phyloP scores from a whole-genome alignment of 345 rosid species.

The Eutrema japonicum region DNA sequence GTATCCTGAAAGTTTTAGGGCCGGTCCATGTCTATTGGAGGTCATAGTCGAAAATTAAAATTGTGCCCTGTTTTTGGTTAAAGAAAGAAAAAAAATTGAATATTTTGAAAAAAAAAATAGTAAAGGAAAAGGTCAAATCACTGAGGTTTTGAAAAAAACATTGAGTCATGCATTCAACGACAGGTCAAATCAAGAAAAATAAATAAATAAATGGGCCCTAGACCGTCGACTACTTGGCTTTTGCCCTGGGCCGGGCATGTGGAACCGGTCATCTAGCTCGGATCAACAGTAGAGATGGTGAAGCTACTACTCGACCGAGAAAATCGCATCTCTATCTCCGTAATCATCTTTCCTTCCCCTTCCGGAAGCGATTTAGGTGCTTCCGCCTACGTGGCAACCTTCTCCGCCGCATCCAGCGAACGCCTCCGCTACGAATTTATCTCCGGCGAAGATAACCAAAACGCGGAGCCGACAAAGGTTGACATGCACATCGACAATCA shows the following conservation, averaged over 20 bases:
- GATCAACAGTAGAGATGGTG: slow-evolving; percentile 41
- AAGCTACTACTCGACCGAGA: slow-evolving; percentile 45
- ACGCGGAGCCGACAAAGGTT: neutral
- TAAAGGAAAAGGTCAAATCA: no score
- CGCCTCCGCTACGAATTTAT: slow-evolving; percentile 33
- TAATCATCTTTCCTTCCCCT: slow-evolving; percentile 40
- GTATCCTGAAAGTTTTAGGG: neutral
- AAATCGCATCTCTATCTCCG: slow-evolving; percentile 40
- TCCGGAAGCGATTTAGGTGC: neutral
- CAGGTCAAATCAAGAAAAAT: no score
- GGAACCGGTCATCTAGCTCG: slow-evolving; percentile 46
- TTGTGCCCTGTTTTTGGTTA: no score
- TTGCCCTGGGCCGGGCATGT: no score
- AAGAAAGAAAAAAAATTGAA: no score
- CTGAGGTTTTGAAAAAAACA: no score
- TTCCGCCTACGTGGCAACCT: slow-evolving; percentile 20
- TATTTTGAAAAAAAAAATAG: no score
- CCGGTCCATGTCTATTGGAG: no score
- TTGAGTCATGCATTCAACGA: no score
- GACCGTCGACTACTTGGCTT: no score
- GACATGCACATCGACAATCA: slow-evolving; percentile 33
- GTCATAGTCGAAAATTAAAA: no score
- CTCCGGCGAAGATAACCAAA: slow-evolving; percentile 13
- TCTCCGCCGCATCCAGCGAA: neutral
- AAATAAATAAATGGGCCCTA: no score